Conservation (phyloP, 805 yeast genomes). For the Kregervanrija pseudodelftensis region DNA sequence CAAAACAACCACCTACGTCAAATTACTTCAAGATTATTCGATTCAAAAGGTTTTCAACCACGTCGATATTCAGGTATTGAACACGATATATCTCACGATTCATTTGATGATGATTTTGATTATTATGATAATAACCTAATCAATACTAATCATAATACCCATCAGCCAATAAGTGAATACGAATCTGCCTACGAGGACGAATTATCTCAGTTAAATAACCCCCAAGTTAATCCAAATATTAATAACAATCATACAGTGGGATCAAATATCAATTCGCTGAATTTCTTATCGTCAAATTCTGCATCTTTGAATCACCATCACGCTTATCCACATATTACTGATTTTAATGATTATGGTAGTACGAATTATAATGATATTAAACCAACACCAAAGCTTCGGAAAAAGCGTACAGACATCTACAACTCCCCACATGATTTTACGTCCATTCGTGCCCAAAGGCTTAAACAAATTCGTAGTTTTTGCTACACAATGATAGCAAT, state of each 20-base stretch:
- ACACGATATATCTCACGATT: slow-evolving; percentile 34
- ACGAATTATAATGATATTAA: slow-evolving; percentile 4
- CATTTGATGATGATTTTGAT: slow-evolving; percentile 42
- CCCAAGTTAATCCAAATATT: too few relatives aligned
- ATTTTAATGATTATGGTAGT: slow-evolving; percentile 10
- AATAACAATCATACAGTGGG: too few relatives aligned
- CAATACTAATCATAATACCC: background rate
- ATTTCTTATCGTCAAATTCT: too few relatives aligned
- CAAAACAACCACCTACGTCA: slow-evolving; percentile 30
- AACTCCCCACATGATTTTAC: slow-evolving; percentile 33
- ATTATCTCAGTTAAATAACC: slow-evolving; percentile 7
- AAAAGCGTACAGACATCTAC: slow-evolving; percentile 21
- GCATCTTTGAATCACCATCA: too few relatives aligned
- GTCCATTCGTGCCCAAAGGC: slow-evolving; percentile 23
- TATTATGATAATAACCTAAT: slow-evolving; percentile 8
- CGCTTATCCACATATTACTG: too few relatives aligned
- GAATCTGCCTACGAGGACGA: slow-evolving; percentile 25
- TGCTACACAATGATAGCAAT: slow-evolving; percentile 40
- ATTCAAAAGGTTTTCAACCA: slow-evolving; percentile 63
- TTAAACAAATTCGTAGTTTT: slow-evolving; percentile 25
- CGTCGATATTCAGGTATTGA: slow-evolving; percentile 60
- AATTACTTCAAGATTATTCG: slow-evolving; percentile 68
- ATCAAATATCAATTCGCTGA: too few relatives aligned
- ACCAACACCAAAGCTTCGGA: slow-evolving; percentile 1
- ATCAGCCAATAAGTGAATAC: slow-evolving; percentile 9